Evolutionary conservation across 352 stramenopile genomes (phyloP).

Genomic region (Thraustotheca clavata): DNA sequence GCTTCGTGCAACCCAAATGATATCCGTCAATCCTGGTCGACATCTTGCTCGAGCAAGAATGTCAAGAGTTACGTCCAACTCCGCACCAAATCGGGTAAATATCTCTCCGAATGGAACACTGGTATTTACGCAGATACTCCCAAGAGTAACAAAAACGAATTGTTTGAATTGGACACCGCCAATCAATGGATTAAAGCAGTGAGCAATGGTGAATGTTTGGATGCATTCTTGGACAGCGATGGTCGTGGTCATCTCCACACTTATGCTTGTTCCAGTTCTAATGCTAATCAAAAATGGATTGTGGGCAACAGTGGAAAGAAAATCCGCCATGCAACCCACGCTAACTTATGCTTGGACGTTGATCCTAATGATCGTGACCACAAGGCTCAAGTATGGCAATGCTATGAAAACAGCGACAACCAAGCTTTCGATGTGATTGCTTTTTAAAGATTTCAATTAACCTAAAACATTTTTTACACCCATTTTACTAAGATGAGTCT

Average conservation of each 20-base stretch:
- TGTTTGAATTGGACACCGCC: background rate
- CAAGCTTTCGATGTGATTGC: background rate
- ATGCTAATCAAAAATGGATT: constrained; percentile 58
- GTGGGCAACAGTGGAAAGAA: constrained; percentile 33
- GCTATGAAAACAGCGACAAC: background rate
- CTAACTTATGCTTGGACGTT: constrained; percentile 46
- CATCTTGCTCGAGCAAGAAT: background rate
- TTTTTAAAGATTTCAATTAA: too few relatives aligned
- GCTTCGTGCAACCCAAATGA: background rate
- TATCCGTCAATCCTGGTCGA: background rate
- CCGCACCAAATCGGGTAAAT: background rate
- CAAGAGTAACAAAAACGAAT: background rate
- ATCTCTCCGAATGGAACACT: background rate
- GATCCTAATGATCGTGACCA: constrained; percentile 22
- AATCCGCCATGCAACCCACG: constrained; percentile 35
- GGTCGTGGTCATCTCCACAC: constrained; percentile 28
- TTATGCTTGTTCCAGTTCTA: constrained; percentile 40
- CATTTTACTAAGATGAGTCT: too few relatives aligned
- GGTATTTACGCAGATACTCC: background rate
- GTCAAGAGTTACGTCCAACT: background rate
- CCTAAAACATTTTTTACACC: too few relatives aligned
- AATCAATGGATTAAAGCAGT: background rate
- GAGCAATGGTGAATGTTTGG: constrained; percentile 26
- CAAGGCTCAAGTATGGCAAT: background rate
- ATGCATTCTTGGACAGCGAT: constrained; percentile 16